These are phyloP conservation scores for Ogataea paradorogensis DNA, from an alignment of 805 yeast species.

Conservation along the genomic window DNA sequence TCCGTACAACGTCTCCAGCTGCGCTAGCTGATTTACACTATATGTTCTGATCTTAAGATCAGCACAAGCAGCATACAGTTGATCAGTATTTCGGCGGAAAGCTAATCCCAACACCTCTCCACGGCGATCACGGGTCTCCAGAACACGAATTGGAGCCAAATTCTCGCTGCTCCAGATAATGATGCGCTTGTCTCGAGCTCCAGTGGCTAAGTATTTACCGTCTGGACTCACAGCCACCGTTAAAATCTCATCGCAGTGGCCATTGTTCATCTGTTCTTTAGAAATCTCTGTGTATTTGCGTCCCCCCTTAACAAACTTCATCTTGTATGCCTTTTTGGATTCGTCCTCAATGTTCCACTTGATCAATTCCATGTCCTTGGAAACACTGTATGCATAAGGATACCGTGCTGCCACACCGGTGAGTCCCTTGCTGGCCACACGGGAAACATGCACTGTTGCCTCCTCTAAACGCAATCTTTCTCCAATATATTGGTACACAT, in stretches of 20 bases:
- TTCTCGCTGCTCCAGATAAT: conserved; percentile 85
- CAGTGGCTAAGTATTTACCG: conserved; percentile 86
- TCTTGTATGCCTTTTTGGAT: conserved; percentile 57
- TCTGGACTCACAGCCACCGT: conserved; percentile 83
- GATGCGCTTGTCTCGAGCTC: conserved; percentile 79
- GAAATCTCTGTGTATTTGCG: conserved; percentile 40
- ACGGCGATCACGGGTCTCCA: conserved; percentile 69
- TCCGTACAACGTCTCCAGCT: conserved; percentile 88
- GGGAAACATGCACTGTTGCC: conserved; percentile 41
- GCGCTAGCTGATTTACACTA: conserved; percentile 81
- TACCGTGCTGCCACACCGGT: conserved; percentile 54
- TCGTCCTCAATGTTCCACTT: conserved; percentile 71
- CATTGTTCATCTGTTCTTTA: conserved; percentile 55
- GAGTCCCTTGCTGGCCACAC: conserved; percentile 60
- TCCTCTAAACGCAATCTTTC: conserved; percentile 45
- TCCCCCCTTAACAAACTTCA: conserved; percentile 68
- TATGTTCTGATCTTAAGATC: conserved; percentile 88
- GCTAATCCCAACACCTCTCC: conserved; percentile 70
- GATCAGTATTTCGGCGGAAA: conserved; percentile 79
- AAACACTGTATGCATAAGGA: conserved; percentile 70
- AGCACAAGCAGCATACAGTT: conserved; percentile 87
- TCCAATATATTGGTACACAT: conserved; percentile 66
- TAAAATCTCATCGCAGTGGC: conserved; percentile 74
- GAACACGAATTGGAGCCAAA: conserved; percentile 68
- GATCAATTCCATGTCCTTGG: conserved; percentile 76